Evolutionary conservation across 257 asterid species (phyloP), one percentile per base, ranked within the genome.

Genomic region (Ajuga chamaepitys): DNA sequence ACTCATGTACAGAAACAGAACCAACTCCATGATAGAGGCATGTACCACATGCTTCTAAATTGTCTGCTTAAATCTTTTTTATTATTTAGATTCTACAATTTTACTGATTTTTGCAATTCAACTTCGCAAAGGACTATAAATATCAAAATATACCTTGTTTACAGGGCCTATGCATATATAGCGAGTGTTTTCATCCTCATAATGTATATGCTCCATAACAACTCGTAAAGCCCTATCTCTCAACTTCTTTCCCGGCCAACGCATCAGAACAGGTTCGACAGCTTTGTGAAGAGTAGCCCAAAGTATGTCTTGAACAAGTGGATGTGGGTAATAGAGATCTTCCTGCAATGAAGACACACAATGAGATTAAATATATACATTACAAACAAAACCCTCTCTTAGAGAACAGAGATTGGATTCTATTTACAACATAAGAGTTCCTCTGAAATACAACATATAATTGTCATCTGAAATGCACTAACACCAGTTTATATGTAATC

Each of bases 151-250:
- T 66, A 93, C 98, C 98, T 93, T 93, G 87, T 89, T 93, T 65
- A 93, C 97, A 44, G 97, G 96, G 48, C 96, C 97, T 62, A 93
- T 89, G 87, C 98, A 93, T 71, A 87, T 5, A 62, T 93, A 93
- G 48, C 97, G 96, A 48, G 98, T 93, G 74, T 89, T 93, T 81
- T 89, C 97, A 78, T 93, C 98, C 83, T 93, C 98, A 59, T 93
- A 93, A 74, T 93, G 98, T 78, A 93, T 75, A 72, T 93, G 98
- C 80, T 87, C 94, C 87, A 93, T 89, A 63, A 76, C 95, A 24
- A 82, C 80, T 47, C 75, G 67, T 47, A 93, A 81, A 63, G 96
- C 81, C 74, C 73, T 89, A 10, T 93, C 97, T 80, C 98, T 85
- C 67, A 93, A 72, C 76, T 77, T 93, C 74, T 89, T 89, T 74